A percentile compares a stretch with the other conserved stretches of the same genome.
Evolutionary conservation across 1,284 basidiomycete species (phyloP).

Genomic region (Cutaneotrichosporon cutaneum): DNA sequence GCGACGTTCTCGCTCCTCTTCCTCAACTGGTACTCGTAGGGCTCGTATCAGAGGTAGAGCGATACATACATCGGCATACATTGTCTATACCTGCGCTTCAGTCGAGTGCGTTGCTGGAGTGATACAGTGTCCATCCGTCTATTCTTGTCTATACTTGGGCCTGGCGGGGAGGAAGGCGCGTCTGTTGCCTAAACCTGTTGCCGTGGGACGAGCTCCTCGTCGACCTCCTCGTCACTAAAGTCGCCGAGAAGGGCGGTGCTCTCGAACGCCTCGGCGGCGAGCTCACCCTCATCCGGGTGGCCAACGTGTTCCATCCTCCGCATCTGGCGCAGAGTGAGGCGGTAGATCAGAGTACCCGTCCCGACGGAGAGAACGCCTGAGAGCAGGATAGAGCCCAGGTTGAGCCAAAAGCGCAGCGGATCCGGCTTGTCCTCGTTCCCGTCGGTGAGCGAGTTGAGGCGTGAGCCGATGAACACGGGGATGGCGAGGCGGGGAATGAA

Average conservation of each 20-base stretch:
- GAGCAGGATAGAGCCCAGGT: conserved; percentile 42
- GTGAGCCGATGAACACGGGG: conserved; percentile 51
- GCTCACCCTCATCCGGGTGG: conserved; percentile 30
- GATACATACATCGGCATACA: neutral
- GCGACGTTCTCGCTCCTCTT: conserved; percentile 58
- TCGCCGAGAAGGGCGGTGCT: conserved; percentile 39
- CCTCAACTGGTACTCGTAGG: conserved; percentile 56
- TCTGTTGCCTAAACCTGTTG: neutral
- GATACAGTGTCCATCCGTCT: conserved; percentile 1
- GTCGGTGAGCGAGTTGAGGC: conserved; percentile 45
- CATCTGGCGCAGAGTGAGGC: conserved; percentile 50
- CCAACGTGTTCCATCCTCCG: conserved; percentile 38
- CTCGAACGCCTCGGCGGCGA: conserved; percentile 39
- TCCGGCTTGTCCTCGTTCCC: conserved; percentile 31
- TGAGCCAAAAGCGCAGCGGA: conserved; percentile 49
- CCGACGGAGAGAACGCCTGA: conserved; percentile 37
- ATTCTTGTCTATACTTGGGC: neutral
- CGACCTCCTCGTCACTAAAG: conserved; percentile 31
- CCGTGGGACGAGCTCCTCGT: conserved; percentile 24
- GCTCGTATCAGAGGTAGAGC: conserved; percentile 9
- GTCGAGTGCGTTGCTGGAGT: neutral
- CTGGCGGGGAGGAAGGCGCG: neutral
- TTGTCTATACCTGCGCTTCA: neutral
- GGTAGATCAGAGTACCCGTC: conserved; percentile 50
- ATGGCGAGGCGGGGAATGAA: conserved; percentile 46